Percentiles rank a stretch among this genome's conserved stretches.
phyloP scores from a whole-genome alignment of 2,329 filamentous ascomycete species.

The Fonsecaea pedrosoi region DNA sequence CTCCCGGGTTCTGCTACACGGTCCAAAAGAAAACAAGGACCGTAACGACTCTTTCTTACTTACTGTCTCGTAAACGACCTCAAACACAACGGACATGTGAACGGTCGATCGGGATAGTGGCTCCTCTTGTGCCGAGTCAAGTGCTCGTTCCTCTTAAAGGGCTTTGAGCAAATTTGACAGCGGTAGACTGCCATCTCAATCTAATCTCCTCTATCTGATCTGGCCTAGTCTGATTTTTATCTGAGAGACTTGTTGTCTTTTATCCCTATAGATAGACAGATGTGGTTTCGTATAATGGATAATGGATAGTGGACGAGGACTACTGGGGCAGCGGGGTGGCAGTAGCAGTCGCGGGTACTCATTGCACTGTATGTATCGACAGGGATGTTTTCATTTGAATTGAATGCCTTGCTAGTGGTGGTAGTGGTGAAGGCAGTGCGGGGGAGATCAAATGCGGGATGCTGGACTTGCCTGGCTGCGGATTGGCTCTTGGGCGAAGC shows the following conservation, averaged over 20 bases:
- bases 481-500: neutral
- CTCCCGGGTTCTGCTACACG: no score
- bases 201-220: neutral
- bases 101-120: conserved; percentile 12
- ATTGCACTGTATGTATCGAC: no score
- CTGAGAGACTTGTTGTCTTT: no score
- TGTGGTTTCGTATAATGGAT: no score
- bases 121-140: conserved; percentile 12
- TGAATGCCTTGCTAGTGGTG: no score
- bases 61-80: conserved; percentile 17
- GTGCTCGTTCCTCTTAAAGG: conserved; percentile 18
- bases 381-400: no score
- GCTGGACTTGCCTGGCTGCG: neutral
- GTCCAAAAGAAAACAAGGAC: no score
- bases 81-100: conserved; percentile 16
- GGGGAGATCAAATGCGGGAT: neutral
- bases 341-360: no score
- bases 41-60: neutral
- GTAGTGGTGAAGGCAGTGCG: no score
- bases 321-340: no score
- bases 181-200: neutral
- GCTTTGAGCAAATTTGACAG: conserved; percentile 10
- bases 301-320: no score
- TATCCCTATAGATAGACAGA: no score
- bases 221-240: neutral